Percentiles rank a stretch among this genome's conserved stretches.
These are phyloP conservation scores for Arthroderma sp. DNA, from an alignment of 2,329 filamentous ascomycete species.

Conservation along the genomic window DNA sequence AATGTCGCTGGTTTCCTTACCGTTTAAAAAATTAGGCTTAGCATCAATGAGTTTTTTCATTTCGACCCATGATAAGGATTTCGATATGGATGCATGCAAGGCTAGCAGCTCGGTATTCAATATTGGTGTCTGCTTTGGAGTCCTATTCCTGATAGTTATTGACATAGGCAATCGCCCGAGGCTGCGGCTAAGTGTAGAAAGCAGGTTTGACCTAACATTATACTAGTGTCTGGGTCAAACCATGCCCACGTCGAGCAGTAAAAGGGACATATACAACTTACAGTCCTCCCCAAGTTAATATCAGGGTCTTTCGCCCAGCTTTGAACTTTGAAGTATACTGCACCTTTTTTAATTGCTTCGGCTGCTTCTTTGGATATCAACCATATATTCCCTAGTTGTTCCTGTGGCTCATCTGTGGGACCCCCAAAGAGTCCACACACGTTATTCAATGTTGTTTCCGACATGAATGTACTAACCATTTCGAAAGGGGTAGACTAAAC, in stretches of 20 bases:
- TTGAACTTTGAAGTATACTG: constrained; percentile 1
- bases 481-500: constrained; percentile 4
- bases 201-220: no score
- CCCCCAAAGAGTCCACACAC: not conserved
- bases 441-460: constrained; percentile 1
- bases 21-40: no score
- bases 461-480: constrained; percentile 5
- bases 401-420: not conserved
- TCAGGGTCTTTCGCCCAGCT: not conserved
- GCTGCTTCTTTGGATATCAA: constrained; percentile 5
- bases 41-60: constrained; percentile 3
- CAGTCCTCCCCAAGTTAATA: not conserved
- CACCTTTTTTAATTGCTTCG: constrained; percentile 1
- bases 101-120: constrained; percentile 4
- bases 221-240: no score
- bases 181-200: no score
- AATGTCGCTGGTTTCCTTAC: no score
- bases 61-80: constrained; percentile 5
- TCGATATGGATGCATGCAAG: constrained; percentile 5
- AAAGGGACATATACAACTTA: not conserved
- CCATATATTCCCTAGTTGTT: constrained; percentile 6
- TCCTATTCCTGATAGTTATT: constrained; percentile 6
- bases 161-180: not conserved
- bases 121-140: constrained; percentile 3
- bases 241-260: no score